These are phyloP conservation scores for Moelleriella libera DNA, from an alignment of 2,329 filamentous ascomycete genomes.

Conservation along the genomic window DNA sequence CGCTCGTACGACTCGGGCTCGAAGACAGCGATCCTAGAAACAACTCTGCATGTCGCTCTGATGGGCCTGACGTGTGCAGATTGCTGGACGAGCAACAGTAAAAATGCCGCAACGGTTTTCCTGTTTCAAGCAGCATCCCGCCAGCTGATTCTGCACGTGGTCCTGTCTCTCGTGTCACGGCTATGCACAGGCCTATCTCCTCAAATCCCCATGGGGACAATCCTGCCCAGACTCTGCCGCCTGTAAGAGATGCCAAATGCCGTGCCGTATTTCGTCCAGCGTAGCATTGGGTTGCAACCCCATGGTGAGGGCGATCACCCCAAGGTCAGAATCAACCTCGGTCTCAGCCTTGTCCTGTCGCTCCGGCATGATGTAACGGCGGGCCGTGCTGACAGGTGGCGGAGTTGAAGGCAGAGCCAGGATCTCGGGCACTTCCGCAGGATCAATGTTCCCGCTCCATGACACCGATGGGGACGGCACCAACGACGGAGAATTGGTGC, in stretches of 20 bases:
- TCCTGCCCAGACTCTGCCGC: slow-evolving; percentile 1
- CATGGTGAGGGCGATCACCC: slow-evolving; percentile 18
- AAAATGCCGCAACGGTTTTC: no score
- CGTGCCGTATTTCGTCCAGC: slow-evolving; percentile 18
- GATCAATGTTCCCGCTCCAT: slow-evolving; percentile 6
- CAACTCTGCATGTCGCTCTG: no score
- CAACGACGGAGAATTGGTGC: slow-evolving; percentile 6
- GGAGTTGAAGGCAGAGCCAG: slow-evolving; percentile 7
- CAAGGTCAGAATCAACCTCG: slow-evolving; percentile 16
- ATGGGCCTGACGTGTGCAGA: no score
- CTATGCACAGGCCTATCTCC: no score
- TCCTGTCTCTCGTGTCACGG: no score
- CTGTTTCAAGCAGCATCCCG: no score
- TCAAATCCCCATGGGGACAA: no score
- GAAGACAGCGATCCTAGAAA: no score
- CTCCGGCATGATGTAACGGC: background rate
- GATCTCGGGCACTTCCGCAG: slow-evolving; percentile 6
- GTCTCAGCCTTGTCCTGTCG: background rate
- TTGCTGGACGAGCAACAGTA: no score
- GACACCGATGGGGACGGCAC: slow-evolving; percentile 5
- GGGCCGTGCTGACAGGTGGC: background rate
- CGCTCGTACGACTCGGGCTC: no score
- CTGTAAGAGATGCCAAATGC: slow-evolving; percentile 16
- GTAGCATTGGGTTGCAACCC: slow-evolving; percentile 19
- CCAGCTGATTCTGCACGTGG: no score